Conservation (phyloP, 768 basidiomycete genomes). For the Boletus subcaerulescens region DNA sequence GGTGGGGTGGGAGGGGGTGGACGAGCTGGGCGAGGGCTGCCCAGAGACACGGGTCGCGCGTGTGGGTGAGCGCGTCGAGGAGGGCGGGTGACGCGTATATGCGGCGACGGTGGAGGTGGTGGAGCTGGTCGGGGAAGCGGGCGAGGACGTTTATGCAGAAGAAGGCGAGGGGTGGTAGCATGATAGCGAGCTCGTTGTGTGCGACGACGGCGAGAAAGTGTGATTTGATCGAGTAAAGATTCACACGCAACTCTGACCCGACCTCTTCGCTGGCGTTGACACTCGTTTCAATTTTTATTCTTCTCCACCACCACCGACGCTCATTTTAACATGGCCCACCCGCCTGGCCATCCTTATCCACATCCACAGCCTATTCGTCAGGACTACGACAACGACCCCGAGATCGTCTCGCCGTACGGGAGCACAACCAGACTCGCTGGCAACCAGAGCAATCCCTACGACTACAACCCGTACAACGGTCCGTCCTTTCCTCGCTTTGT, state of each 20-base stretch:
- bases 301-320: constrained; percentile 13
- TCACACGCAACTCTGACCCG: constrained; percentile 16
- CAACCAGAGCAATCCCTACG: constrained; percentile 34
- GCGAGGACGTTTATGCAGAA: constrained; percentile 49
- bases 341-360: constrained; percentile 38
- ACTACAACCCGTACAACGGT: constrained; percentile 26
- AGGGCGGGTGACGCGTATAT: constrained; percentile 41
- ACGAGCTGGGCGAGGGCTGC: constrained; percentile 59
- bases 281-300: not conserved
- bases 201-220: not conserved
- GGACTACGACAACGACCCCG: constrained; percentile 47
- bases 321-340: constrained; percentile 34
- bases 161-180: constrained; percentile 43
- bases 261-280: constrained; percentile 23
- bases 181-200: not conserved
- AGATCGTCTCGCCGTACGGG: constrained; percentile 54
- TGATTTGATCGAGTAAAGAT: not conserved
- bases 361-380: constrained; percentile 33
- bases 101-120: constrained; percentile 35
- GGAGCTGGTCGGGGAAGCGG: constrained; percentile 38
- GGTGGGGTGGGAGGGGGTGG: constrained; percentile 44
- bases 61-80: constrained; percentile 33
- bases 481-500: not conserved
- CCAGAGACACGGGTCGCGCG: constrained; percentile 60
- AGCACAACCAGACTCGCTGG: constrained; percentile 55